Percentiles rank a stretch among this genome's conserved stretches.
phyloP scores from a whole-genome alignment of 139 green algal genomes.

The Chlamydomonas incerta region DNA sequence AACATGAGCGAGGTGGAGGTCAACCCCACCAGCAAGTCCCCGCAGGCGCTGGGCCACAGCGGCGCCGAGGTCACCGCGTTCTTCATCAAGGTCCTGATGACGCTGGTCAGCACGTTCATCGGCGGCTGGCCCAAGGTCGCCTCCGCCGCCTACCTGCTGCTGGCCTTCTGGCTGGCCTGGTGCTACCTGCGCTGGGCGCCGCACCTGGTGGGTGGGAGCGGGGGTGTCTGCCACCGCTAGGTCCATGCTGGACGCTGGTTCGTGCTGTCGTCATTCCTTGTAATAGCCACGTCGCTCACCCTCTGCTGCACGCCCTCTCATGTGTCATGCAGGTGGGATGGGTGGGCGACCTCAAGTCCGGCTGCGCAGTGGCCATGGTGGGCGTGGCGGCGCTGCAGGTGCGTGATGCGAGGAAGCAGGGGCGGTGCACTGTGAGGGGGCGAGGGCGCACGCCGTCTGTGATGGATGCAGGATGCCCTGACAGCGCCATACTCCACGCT shows the following conservation, averaged over 20 bases:
- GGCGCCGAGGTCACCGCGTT: conserved; percentile 18
- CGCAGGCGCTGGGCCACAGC: conserved; percentile 14
- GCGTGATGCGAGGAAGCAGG: too few species aligned
- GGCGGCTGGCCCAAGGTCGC: background rate
- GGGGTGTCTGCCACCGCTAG: too few species aligned
- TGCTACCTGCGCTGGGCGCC: conserved; percentile 31
- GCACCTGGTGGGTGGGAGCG: too few species aligned
- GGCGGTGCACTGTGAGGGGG: too few species aligned
- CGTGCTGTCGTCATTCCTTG: too few species aligned
- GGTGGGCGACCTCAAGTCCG: conserved; percentile 24
- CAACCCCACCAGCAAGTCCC: background rate
- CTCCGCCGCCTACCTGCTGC: conserved; percentile 6
- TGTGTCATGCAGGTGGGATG: conserved; percentile 4
- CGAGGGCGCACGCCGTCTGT: too few species aligned
- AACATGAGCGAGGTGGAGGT: conserved; percentile 38
- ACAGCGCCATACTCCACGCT: too few species aligned
- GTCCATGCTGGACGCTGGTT: too few species aligned
- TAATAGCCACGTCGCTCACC: too few species aligned
- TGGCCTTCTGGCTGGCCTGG: conserved; percentile 15
- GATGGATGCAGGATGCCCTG: too few species aligned
- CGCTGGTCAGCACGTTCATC: conserved; percentile 17
- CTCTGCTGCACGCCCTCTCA: too few species aligned
- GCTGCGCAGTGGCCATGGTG: background rate
- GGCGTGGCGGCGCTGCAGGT: background rate
- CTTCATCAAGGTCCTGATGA: conserved; percentile 26